Percentiles rank a stretch among this genome's conserved stretches.
These are phyloP conservation scores for Crucibulum laeve DNA, from an alignment of 768 basidiomycete species.

Conservation along the genomic window DNA sequence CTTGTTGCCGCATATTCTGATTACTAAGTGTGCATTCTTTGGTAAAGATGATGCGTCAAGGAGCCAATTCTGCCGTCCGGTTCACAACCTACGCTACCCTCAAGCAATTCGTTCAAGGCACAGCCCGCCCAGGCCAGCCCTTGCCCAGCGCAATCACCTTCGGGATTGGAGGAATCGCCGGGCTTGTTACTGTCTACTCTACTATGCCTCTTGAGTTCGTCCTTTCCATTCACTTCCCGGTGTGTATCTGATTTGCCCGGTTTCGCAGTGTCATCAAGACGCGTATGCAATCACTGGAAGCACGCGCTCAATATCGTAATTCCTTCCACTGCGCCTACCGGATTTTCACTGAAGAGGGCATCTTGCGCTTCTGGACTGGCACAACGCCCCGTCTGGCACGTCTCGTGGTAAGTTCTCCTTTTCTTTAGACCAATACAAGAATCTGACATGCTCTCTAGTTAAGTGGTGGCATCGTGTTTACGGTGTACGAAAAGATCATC, in stretches of 20 bases:
- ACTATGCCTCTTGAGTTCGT: conserved; percentile 82
- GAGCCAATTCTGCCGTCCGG: conserved; percentile 93
- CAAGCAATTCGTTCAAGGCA: conserved; percentile 90
- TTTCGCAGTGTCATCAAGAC: conserved; percentile 86
- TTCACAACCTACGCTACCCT: conserved; percentile 95
- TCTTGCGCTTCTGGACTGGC: conserved; percentile 93
- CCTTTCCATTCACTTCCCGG: neutral
- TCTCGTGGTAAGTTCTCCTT: conserved; percentile 59
- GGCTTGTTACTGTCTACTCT: conserved; percentile 90
- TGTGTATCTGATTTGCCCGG: neutral
- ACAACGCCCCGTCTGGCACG: conserved; percentile 87
- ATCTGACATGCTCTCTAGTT: conserved; percentile 41
- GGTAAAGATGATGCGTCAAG: conserved; percentile 90
- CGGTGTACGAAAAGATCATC: conserved; percentile 84
- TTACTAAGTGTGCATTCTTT: conserved; percentile 1
- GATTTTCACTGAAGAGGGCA: conserved; percentile 90
- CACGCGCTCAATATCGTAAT: conserved; percentile 81
- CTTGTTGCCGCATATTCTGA: neutral
- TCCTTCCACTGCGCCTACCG: conserved; percentile 95
- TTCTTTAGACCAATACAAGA: conserved; percentile 1
- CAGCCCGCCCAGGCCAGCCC: conserved; percentile 74
- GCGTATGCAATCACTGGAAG: conserved; percentile 92
- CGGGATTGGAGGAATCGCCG: conserved; percentile 90
- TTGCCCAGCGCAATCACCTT: conserved; percentile 89
- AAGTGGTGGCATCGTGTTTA: conserved; percentile 91